Evolutionary conservation across 2,329 filamentous ascomycete species (phyloP), one percentile per base, ranked within the genome.

Genomic region (Hypoxylon sp.): DNA sequence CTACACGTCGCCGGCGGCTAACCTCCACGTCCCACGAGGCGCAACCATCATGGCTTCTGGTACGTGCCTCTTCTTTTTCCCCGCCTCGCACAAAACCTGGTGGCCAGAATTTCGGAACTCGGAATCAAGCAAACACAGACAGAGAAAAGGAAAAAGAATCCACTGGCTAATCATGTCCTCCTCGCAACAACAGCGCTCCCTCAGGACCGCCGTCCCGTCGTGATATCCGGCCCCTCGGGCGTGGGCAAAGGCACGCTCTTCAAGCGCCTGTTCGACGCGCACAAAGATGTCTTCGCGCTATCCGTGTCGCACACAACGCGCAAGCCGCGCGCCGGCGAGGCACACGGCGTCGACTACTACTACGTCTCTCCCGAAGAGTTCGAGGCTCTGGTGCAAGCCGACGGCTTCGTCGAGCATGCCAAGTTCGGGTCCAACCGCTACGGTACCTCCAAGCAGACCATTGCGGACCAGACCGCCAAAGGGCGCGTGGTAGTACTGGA

Each of bases 341-440:
- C 86, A 69, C 79, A 95, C 75, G 93, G 92, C 74, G 83, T 87
- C 42, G 88, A 97, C 79, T 97, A 97, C 84, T 87, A 93, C 83
- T 97, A 91, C 74, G 87, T 91, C 14, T 85, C 83, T 18, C 86
- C 84, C 77, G 85, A 87, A 8, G 83, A 84, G 2, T 97, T 97
- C 75, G 81, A 89, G 74, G 81, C 84, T 44, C 84, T 96, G 65
- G 87, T 93, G 58, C 82, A 79, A n/a, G 78, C 87, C 62, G 84
- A 87, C 59, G 91, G 89, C 9, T 97, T 97, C 79, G 90, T 97
- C 67, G 94, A 97, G 84, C 86, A 81, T 81, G 94, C 94, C 57
- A 83, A 91, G 77, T 97, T 97, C 78, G 89, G 93, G 40, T 89
- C 88, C 57, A 97, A 97, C 80, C 83, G 88, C 75, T 97, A 97